Evolutionary conservation across 2,329 filamentous ascomycete species (phyloP).

Genomic region (Pseudopyricularia cyperi): DNA sequence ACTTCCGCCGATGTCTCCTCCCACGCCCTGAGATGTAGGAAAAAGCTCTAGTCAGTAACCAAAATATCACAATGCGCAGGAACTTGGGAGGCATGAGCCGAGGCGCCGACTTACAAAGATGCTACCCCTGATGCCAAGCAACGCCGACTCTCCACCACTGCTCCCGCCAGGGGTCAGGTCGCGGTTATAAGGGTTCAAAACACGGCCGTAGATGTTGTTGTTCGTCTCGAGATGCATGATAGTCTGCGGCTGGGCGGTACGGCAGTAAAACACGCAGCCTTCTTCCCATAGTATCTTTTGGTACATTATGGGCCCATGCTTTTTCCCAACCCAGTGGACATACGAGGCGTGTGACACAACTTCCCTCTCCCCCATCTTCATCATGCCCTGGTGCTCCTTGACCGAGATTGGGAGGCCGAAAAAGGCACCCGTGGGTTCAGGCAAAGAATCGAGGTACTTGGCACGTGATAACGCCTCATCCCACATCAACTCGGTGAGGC

Average conservation of each 20-base stretch:
- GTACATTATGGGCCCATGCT: conserved; percentile 4
- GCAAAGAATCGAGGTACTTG: conserved; percentile 18
- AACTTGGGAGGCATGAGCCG: conserved; percentile 8
- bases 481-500: conserved; percentile 20
- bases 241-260: conserved; percentile 28
- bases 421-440: conserved; percentile 17
- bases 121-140: conserved; percentile 45
- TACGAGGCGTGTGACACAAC: conserved; percentile 1
- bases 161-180: conserved; percentile 49
- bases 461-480: conserved; percentile 19
- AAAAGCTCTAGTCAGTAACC: background rate
- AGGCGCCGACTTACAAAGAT: conserved; percentile 20
- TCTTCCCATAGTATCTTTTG: conserved; percentile 15
- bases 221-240: conserved; percentile 55
- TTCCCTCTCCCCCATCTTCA: conserved; percentile 6
- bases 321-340: conserved; percentile 5
- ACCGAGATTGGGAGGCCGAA: conserved; percentile 22
- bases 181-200: conserved; percentile 47
- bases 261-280: conserved; percentile 12
- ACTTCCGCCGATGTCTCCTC: conserved; percentile 20
- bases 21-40: conserved; percentile 10
- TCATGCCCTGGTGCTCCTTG: conserved; percentile 22
- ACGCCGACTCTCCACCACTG: conserved; percentile 53
- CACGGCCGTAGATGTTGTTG: conserved; percentile 55
- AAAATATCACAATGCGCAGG: background rate